Percentiles rank a stretch among this genome's conserved stretches.
These are phyloP conservation scores for Parastagonospora nodorum DNA, from an alignment of 2,329 filamentous ascomycete species.

Conservation along the genomic window DNA sequence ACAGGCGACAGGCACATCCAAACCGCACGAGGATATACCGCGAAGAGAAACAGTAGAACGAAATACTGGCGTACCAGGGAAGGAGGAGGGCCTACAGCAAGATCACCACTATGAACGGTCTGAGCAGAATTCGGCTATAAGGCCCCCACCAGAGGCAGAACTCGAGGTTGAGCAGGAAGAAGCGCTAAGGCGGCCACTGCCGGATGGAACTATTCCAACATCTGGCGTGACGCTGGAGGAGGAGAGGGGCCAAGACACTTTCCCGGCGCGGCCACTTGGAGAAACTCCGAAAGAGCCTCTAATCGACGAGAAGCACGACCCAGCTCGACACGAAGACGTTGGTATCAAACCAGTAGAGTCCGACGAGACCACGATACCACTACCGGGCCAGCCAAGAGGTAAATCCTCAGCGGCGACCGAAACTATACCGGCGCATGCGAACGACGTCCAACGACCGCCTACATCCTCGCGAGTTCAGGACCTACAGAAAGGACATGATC, in stretches of 20 bases:
- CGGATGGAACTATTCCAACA: constrained; percentile 58
- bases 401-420: constrained; percentile 54
- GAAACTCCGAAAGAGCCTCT: constrained; percentile 47
- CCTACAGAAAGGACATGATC: constrained; percentile 50
- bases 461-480: constrained; percentile 27
- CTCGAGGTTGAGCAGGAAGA: constrained; percentile 54
- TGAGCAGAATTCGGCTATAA: constrained; percentile 46
- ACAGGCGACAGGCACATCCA: constrained; percentile 16
- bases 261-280: constrained; percentile 34
- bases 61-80: constrained; percentile 18
- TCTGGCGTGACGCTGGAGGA: constrained; percentile 37
- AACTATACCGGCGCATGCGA: constrained; percentile 58
- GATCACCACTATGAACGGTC: constrained; percentile 58
- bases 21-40: constrained; percentile 32
- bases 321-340: constrained; percentile 19
- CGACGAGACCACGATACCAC: constrained; percentile 49
- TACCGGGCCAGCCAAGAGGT: constrained; percentile 33
- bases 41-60: constrained; percentile 36
- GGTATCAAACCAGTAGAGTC: constrained; percentile 47
- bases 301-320: constrained; percentile 27
- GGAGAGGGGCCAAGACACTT: constrained; percentile 42
- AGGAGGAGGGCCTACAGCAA: constrained; percentile 52
- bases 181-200: constrained; percentile 50
- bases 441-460: constrained; percentile 48
- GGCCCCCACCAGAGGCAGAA: constrained; percentile 45